Conservation (phyloP, 306 rosid genomes). For the Macrotyloma uniflorum region DNA sequence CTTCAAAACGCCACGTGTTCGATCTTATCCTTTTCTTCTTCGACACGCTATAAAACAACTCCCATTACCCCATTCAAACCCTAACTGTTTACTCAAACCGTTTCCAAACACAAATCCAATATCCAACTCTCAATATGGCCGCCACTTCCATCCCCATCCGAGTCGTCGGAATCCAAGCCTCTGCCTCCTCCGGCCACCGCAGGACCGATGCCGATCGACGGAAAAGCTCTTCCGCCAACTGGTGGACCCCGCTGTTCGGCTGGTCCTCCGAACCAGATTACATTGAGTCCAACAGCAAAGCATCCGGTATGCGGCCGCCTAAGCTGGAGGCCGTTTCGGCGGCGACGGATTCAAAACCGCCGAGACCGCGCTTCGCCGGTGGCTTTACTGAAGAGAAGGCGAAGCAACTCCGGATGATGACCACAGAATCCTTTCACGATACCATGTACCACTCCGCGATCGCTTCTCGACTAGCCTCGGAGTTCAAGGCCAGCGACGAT, state of each 20-base stretch:
- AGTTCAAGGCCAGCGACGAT: slow-evolving; percentile 62
- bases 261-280: slow-evolving; percentile 86
- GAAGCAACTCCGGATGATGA: slow-evolving; percentile 72
- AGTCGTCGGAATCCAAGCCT: slow-evolving; percentile 48
- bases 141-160: slow-evolving; percentile 48
- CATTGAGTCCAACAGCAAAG: slow-evolving; percentile 51
- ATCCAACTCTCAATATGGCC: slow-evolving; percentile 47
- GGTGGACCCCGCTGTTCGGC: slow-evolving; percentile 89
- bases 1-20: slow-evolving; percentile 48
- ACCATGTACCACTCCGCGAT: slow-evolving; percentile 95
- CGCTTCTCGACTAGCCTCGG: slow-evolving; percentile 89
- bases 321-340: slow-evolving; percentile 31
- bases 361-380: slow-evolving; percentile 59
- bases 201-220: slow-evolving; percentile 44
- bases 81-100: slow-evolving; percentile 15
- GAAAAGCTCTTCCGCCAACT: slow-evolving; percentile 52
- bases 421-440: slow-evolving; percentile 73
- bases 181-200: slow-evolving; percentile 46
- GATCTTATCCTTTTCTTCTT: slow-evolving; percentile 58
- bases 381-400: slow-evolving; percentile 93
- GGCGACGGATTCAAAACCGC: slow-evolving; percentile 16
- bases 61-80: neutral
- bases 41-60: slow-evolving; percentile 38
- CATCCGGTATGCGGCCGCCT: neutral
- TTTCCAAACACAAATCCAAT: neutral